phyloP scores from a whole-genome alignment of 805 yeast species.

The Kockiozyma suomiensis region DNA sequence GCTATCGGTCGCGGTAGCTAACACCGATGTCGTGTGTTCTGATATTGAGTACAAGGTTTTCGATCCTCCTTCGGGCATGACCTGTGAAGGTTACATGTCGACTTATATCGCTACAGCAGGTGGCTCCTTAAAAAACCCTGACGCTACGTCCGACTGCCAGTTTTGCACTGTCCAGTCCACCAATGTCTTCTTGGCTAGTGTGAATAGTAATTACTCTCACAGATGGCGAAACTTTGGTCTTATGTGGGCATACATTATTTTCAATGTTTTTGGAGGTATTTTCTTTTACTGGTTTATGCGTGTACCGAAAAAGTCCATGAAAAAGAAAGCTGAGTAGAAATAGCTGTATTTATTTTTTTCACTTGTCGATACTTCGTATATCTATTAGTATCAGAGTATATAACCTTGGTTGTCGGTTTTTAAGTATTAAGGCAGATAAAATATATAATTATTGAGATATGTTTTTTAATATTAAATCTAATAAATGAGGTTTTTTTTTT shows the following conservation, averaged over 20 bases:
- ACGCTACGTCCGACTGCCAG: slow-evolving; percentile 55
- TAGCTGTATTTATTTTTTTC: too few species aligned
- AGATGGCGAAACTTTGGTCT: slow-evolving; percentile 73
- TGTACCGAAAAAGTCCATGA: slow-evolving; percentile 27
- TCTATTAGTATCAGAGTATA: neutral
- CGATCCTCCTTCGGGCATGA: slow-evolving; percentile 59
- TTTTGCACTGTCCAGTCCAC: slow-evolving; percentile 41
- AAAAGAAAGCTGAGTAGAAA: slow-evolving; percentile 10
- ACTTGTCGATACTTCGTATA: neutral
- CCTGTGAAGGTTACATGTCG: slow-evolving; percentile 61
- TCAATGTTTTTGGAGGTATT: slow-evolving; percentile 47
- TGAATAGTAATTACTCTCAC: slow-evolving; percentile 47
- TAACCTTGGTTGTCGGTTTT: too few species aligned
- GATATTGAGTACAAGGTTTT: slow-evolving; percentile 52
- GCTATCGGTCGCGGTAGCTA: slow-evolving; percentile 53
- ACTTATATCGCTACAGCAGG: slow-evolving; percentile 48
- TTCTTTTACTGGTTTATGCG: slow-evolving; percentile 43
- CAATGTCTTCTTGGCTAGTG: slow-evolving; percentile 40
- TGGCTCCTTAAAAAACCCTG: slow-evolving; percentile 59
- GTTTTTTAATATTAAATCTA: too few species aligned
- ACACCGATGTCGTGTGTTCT: slow-evolving; percentile 55
- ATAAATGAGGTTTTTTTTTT: too few species aligned
- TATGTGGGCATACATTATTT: slow-evolving; percentile 49
- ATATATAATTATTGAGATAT: too few species aligned
- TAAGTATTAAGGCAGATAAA: too few species aligned